Evolutionary conservation across 2,329 filamentous ascomycete genomes (phyloP), one percentile per base, ranked within the genome.

Genomic region (Elsinoe perseae): DNA sequence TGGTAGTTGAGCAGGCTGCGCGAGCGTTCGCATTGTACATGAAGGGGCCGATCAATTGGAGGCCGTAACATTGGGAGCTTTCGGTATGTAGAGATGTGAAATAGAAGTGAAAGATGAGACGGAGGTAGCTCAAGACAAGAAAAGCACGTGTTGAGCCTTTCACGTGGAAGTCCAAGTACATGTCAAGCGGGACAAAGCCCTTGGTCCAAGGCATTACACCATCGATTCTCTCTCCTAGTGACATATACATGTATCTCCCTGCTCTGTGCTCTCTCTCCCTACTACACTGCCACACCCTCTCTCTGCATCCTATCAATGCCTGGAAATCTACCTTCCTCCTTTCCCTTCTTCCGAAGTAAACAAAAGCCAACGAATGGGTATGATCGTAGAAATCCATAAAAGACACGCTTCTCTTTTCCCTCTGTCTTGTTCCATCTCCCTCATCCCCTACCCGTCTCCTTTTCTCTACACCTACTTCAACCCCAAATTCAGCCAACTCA

Each of bases 401-500:
- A 34, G 20, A 54, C 5, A 28, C 21, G 40, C 54, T 56, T 36
- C 34, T 30, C 27, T 25, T 46, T 32, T 34, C 23, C 27, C 27
- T 21, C 20, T 9, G 4, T 21, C 28, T 10, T 34, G 27, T n/a
- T 14, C 12, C 25, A 9, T 23, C n/a, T n/a, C 23, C 23, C 25
- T 6, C 28, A 38, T 36, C 21, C 18, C 50, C 23, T 10, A 27
- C 16, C 16, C 20, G 32, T 30, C 9, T 44, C 23, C 42, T 46
- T 12, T 7, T 9, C 9, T 23, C n/a, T n/a, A 9, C 12, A 1
- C 20, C 36, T 54, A 56, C 14, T 56, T 56, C 53, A 57, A 44
- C 10, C 56, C 56, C 36, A 57, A 34, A 53, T 57, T 57, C 46
- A 57, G 46, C 56, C 56, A 57, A 43, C 56, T 57, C 56, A 57